Base-by-base conservation (phyloP, 371 early-diverging fungal species). In the Circinella umbellata region DNA sequence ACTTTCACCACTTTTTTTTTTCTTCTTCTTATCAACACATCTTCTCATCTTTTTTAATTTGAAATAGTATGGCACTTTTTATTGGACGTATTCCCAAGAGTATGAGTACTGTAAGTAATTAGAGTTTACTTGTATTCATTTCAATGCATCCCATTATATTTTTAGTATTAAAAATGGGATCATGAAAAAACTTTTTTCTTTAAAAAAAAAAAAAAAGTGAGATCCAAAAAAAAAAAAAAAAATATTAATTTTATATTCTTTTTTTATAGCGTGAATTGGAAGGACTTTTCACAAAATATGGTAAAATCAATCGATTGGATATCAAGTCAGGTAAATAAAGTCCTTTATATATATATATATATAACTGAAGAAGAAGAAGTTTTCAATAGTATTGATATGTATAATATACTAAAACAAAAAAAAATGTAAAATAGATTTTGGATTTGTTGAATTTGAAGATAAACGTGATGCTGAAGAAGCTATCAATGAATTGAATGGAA, bases 401-500 rank as follows among this genome's bases (percentile, higher is more conserved):
- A 46, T 60, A 36, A 1, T 54, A 51, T 71, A 37, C 48, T 67
- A 20, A 51, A 20, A 8, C 42, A 51, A 15, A 15, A 38, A 61
- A 6, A 14, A 38, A 38, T 37, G 36, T 42, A 61, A 53, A 78
- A 82, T 48, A 87, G 93, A 91, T 27, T 92, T 89, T 75, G 93
- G 92, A 39, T 92, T 92, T 77, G 89, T 92, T 48, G 88, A 92
- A 71, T 92, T 87, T 70, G 87, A 85, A 47, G 90, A 92, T 78
- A 83, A 81, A 48, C 80, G 87, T 69, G 90, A 90, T 82, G 93
- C 92, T 66, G 86, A 90, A 66, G 91, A 92, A 79, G 91, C 88
- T 17, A 85, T 92, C 59, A 82, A 88, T 42, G 86, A 80, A 39
- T 76, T 84, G 36, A 81, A 91, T 64, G 88, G 85, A 47, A 85